These are phyloP conservation scores for Panicum miliaceum DNA, from an alignment of 176 grass and related monocot genomes.

Conservation along the genomic window DNA sequence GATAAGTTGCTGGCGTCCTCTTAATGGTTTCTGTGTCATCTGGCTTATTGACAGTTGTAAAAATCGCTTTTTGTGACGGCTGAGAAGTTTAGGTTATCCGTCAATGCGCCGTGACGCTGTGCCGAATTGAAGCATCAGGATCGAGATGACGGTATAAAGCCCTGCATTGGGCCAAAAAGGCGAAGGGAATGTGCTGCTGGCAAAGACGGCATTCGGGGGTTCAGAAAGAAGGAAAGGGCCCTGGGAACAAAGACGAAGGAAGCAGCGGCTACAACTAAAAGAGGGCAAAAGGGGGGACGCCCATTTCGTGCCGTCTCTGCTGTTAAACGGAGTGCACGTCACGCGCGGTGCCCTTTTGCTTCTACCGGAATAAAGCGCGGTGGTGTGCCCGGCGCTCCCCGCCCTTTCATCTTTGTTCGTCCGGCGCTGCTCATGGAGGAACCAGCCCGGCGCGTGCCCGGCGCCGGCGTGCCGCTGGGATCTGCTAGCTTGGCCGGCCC, in stretches of 20 bases:
- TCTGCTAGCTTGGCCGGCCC: constrained; percentile 10
- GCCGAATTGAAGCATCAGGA: background rate
- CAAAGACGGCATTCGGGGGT: constrained; percentile 35
- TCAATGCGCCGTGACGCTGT: background rate
- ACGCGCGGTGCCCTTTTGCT: constrained; percentile 24
- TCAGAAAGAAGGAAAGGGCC: constrained; percentile 6
- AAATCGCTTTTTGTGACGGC: background rate
- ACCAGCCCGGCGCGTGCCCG: background rate
- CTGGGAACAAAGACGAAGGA: background rate
- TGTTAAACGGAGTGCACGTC: constrained; percentile 54
- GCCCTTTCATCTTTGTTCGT: background rate
- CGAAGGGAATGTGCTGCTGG: constrained; percentile 34
- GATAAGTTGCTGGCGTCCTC: no score
- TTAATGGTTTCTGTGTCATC: no score
- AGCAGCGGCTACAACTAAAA: background rate
- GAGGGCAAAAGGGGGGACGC: background rate
- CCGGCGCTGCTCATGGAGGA: background rate
- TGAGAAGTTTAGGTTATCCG: no score
- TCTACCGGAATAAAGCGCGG: constrained; percentile 30
- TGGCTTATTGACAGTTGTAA: no score
- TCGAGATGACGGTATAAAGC: background rate
- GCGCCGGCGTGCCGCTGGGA: background rate
- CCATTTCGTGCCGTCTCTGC: constrained; percentile 32
- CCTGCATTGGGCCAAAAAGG: constrained; percentile 33
- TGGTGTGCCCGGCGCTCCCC: background rate